Evolutionary conservation across 805 yeast species (phyloP).

Genomic region (Metschnikowia cerradonensis): DNA sequence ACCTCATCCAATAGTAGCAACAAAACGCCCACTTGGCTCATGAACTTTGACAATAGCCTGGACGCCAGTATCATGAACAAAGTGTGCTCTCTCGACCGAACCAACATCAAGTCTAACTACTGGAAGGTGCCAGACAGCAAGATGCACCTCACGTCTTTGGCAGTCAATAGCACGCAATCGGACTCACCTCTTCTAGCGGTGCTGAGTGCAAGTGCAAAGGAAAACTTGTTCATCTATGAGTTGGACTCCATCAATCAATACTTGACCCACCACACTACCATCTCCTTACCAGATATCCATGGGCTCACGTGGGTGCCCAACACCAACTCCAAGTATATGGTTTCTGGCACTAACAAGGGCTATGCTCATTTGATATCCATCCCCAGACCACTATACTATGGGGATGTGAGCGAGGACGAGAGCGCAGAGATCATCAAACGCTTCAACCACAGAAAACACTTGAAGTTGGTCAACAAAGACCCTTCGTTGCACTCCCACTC

Average conservation of each 20-base stretch:
- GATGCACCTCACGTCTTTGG: slow-evolving; percentile 44
- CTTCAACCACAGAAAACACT: slow-evolving; percentile 72
- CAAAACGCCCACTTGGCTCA: slow-evolving; percentile 26
- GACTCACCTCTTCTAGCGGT: slow-evolving; percentile 46
- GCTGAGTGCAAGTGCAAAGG: slow-evolving; percentile 42
- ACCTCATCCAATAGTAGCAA: slow-evolving; percentile 6
- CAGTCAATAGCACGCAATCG: slow-evolving; percentile 18
- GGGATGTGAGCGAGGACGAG: slow-evolving; percentile 25
- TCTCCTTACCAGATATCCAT: slow-evolving; percentile 52
- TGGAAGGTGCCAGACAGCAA: slow-evolving; percentile 44
- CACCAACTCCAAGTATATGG: slow-evolving; percentile 32
- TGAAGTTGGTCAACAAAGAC: slow-evolving; percentile 32
- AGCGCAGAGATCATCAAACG: slow-evolving; percentile 74
- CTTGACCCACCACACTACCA: slow-evolving; percentile 57
- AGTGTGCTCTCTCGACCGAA: slow-evolving; percentile 37
- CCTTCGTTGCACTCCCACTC: slow-evolving; percentile 18
- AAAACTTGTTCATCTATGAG: slow-evolving; percentile 51
- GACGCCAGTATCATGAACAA: slow-evolving; percentile 38
- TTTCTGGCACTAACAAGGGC: slow-evolving; percentile 80
- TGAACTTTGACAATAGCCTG: slow-evolving; percentile 22
- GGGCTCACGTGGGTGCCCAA: slow-evolving; percentile 51
- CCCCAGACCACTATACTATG: slow-evolving; percentile 34
- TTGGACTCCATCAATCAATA: slow-evolving; percentile 36
- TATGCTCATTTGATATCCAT: slow-evolving; percentile 66
- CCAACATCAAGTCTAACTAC: slow-evolving; percentile 41